Evolutionary conservation across 2,329 filamentous ascomycete genomes (phyloP).

Genomic region (Fusarium aywerte): DNA sequence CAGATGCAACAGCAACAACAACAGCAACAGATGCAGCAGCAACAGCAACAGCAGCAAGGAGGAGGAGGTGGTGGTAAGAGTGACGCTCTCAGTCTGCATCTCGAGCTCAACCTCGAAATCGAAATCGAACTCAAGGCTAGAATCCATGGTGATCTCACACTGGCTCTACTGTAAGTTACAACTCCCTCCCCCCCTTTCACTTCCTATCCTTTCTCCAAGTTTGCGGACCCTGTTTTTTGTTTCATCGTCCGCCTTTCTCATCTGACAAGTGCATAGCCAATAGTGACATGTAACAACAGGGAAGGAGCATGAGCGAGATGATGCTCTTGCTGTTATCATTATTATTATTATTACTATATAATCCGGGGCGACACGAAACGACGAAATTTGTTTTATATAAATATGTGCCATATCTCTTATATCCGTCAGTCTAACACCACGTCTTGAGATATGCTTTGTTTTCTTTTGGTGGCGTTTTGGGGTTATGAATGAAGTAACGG

Average conservation of each 20-base stretch:
- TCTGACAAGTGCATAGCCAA: conserved; percentile 34
- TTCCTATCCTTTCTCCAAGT: background rate
- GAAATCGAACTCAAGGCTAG: conserved; percentile 88
- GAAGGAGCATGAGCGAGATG: conserved; percentile 24
- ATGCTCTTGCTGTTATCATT: conserved; percentile 3
- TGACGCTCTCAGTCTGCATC: conserved; percentile 68
- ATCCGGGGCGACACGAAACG: conserved; percentile 10
- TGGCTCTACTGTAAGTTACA: conserved; percentile 70
- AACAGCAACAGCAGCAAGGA: conserved; percentile 36
- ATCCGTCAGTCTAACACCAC: no score
- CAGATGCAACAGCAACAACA: conserved; percentile 37
- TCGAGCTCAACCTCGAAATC: conserved; percentile 85
- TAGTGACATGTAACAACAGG: conserved; percentile 45
- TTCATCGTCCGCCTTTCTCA: conserved; percentile 25
- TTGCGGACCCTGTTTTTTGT: conserved; percentile 2
- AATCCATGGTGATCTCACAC: conserved; percentile 84
- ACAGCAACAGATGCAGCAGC: conserved; percentile 31
- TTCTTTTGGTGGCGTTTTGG: conserved; percentile 23
- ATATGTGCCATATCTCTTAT: background rate
- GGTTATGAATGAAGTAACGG: conserved; percentile 27
- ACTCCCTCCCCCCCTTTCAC: background rate
- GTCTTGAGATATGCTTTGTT: background rate
- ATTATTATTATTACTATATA: conserved; percentile 9
- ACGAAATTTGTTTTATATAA: conserved; percentile 1
- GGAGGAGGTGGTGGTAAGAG: conserved; percentile 38